These are phyloP conservation scores for Eutrema heterophyllum DNA, from an alignment of 345 rosid genomes.

Conservation along the genomic window DNA sequence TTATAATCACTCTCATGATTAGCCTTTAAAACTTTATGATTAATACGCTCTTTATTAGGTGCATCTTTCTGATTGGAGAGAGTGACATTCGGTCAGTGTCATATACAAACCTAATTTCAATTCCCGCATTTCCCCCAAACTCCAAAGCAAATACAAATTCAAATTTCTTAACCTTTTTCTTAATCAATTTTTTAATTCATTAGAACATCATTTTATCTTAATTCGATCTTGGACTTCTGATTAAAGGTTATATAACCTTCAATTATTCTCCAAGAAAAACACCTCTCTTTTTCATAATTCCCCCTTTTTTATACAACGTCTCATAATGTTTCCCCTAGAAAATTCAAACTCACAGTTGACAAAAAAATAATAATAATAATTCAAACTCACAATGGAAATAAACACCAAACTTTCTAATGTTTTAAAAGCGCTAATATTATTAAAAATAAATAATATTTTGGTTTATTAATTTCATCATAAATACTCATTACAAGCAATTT, in stretches of 20 bases:
- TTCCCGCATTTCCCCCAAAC: not conserved
- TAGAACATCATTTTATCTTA: not conserved
- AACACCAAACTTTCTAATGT: not conserved
- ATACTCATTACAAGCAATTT: slow-evolving; percentile 46
- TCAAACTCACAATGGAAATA: slow-evolving; percentile 6
- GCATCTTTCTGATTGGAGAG: slow-evolving; percentile 1
- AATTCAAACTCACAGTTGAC: not conserved
- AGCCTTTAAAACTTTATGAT: slow-evolving; percentile 10
- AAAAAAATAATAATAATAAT: too few relatives aligned
- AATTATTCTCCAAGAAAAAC: not conserved
- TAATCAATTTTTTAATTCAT: not conserved
- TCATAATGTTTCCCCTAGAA: slow-evolving; percentile 4
- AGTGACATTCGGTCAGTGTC: slow-evolving; percentile 16
- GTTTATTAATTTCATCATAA: not conserved
- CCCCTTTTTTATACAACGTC: slow-evolving; percentile 11
- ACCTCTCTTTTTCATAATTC: not conserved
- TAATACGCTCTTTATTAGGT: not conserved
- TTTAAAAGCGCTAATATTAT: not conserved
- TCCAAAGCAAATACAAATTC: not conserved
- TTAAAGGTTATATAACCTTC: not conserved
- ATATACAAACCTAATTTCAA: slow-evolving; percentile 14
- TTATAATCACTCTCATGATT: slow-evolving; percentile 11
- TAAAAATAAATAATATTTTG: not conserved
- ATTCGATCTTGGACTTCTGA: not conserved
- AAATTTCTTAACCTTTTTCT: not conserved